Percentiles rank a stretch among this genome's conserved stretches.
Evolutionary conservation across 306 rosid genomes (phyloP).

Genomic region (Boehmeria nivea): DNA sequence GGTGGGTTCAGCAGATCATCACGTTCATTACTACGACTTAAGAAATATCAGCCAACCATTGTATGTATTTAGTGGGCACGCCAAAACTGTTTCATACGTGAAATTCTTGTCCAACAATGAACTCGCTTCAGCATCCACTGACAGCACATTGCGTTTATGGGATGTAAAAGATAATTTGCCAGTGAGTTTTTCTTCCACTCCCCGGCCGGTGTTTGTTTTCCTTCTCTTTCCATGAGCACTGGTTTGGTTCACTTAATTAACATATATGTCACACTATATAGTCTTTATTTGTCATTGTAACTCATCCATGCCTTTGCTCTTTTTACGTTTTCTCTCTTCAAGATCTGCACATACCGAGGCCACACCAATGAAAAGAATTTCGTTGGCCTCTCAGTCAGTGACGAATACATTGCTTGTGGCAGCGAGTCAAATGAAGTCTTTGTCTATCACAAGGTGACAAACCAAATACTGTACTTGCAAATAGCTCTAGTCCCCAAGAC

Average conservation of each 20-base stretch:
- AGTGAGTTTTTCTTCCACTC: conserved; percentile 40
- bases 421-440: conserved; percentile 91
- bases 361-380: conserved; percentile 91
- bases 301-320: neutral
- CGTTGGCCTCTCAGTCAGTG: conserved; percentile 76
- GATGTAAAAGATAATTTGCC: conserved; percentile 68
- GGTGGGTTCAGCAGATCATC: conserved; percentile 95
- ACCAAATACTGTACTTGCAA: no score
- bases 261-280: no score
- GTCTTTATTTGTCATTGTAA: no score
- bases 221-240: neutral
- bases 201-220: neutral
- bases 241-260: neutral
- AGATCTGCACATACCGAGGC: conserved; percentile 82
- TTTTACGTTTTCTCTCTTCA: conserved; percentile 6
- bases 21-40: conserved; percentile 82
- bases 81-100: conserved; percentile 81
- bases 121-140: conserved; percentile 94
- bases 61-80: conserved; percentile 72
- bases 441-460: conserved; percentile 86
- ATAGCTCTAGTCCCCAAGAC: no score
- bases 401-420: conserved; percentile 85
- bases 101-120: conserved; percentile 74
- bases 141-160: conserved; percentile 83
- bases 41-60: conserved; percentile 77